A percentile compares a stretch with the other conserved stretches of the same genome.
phyloP scores from a whole-genome alignment of 495 filamentous ascomycete genomes.

The Xylaria scruposa region DNA sequence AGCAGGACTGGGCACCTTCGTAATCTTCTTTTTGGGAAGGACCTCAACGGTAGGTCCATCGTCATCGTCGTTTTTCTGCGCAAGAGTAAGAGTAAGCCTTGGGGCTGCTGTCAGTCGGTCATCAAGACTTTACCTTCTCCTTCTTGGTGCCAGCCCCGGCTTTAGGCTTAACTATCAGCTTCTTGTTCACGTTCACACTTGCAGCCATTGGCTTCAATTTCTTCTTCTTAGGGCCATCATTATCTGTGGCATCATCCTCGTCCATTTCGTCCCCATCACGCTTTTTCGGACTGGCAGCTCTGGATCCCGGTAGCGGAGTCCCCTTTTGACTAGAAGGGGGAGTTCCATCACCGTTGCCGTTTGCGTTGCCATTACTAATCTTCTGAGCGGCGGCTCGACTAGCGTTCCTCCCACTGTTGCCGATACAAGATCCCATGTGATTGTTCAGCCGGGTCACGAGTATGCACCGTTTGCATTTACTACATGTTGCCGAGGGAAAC shows the following conservation, averaged over 20 bases:
- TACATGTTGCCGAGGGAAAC: constrained; percentile 66
- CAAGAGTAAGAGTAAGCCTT: constrained; percentile 42
- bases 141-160: constrained; percentile 45
- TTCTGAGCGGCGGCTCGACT: constrained; percentile 64
- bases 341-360: constrained; percentile 57
- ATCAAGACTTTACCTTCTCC: constrained; percentile 53
- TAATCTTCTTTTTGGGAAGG: constrained; percentile 50
- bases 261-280: constrained; percentile 56
- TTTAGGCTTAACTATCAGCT: constrained; percentile 58
- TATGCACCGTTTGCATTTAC: constrained; percentile 62
- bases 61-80: constrained; percentile 40
- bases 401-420: constrained; percentile 72
- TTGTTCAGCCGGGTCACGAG: constrained; percentile 66
- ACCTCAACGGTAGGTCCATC: constrained; percentile 50
- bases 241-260: constrained; percentile 58
- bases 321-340: constrained; percentile 64
- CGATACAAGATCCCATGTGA: constrained; percentile 82
- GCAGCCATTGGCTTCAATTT: constrained; percentile 53
- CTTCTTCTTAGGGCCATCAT: constrained; percentile 58
- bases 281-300: constrained; percentile 57
- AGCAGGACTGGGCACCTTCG: constrained; percentile 49
- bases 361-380: constrained; percentile 59
- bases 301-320: constrained; percentile 61
- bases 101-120: constrained; percentile 49
- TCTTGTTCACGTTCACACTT: constrained; percentile 47